These are phyloP conservation scores for Akanthomyces dipterigenus DNA, from an alignment of 2,329 filamentous ascomycete genomes.

Conservation along the genomic window DNA sequence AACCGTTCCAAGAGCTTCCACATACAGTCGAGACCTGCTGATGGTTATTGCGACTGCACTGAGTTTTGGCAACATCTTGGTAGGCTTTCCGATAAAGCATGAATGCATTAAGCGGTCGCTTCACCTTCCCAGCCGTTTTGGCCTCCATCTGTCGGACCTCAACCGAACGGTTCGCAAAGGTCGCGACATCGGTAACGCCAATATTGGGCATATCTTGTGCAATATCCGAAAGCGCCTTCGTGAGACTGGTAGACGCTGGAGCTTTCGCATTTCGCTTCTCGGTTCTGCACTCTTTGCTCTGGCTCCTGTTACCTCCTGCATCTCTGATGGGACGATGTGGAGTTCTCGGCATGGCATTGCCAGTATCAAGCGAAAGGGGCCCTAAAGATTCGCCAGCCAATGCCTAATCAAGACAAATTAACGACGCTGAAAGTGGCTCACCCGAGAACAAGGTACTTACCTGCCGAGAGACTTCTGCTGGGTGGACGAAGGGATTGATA, in stretches of 20 bases:
- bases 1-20: conserved; percentile 69
- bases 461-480: not conserved
- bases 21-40: conserved; percentile 86
- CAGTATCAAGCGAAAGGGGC: not conserved
- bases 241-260: not conserved
- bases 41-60: conserved; percentile 79
- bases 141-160: conserved; percentile 59
- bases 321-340: not conserved
- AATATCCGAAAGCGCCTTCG: conserved; percentile 61
- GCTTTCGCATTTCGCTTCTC: not conserved
- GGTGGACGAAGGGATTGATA: not conserved
- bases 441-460: not conserved
- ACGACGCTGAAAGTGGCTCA: not conserved
- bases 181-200: conserved; percentile 68
- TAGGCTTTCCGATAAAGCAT: conserved; percentile 96
- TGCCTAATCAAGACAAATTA: not conserved
- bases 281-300: not conserved
- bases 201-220: conserved; percentile 56
- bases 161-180: conserved; percentile 66
- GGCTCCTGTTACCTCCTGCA: not conserved
- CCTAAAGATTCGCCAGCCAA: not conserved
- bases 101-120: conserved; percentile 94
- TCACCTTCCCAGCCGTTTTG: conserved; percentile 69
- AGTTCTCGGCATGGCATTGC: not conserved
- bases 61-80: conserved; percentile 76